Conservation (phyloP, 2,329 filamentous ascomycete genomes). For the Didymella sp. region DNA sequence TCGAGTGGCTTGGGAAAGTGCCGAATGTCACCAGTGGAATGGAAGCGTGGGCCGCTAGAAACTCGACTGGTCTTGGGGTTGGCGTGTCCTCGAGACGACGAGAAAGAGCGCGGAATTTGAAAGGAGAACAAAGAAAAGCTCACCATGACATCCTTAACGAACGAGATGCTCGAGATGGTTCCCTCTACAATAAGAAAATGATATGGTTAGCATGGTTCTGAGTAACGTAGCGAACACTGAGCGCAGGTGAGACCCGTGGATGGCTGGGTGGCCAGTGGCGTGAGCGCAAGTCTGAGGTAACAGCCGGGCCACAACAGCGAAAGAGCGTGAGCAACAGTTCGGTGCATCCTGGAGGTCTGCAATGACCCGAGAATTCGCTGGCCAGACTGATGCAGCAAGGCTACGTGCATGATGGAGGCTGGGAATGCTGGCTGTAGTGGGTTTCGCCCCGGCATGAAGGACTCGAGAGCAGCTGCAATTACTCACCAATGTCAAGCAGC, state of each 20-base stretch:
- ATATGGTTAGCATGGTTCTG: constrained; percentile 36
- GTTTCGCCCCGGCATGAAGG: constrained; percentile 19
- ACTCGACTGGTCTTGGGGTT: constrained; percentile 40
- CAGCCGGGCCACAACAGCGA: constrained; percentile 26
- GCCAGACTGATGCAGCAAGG: constrained; percentile 26
- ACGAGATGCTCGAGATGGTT: constrained; percentile 82
- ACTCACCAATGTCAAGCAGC: constrained; percentile 67
- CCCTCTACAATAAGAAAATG: constrained; percentile 65
- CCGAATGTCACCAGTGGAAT: constrained; percentile 25
- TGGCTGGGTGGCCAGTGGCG: constrained; percentile 37
- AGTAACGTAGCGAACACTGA: constrained; percentile 27
- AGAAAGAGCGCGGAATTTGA: constrained; percentile 14
- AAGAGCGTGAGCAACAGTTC: constrained; percentile 19
- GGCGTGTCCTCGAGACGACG: constrained; percentile 31
- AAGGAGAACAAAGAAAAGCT: constrained; percentile 50
- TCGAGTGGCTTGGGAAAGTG: constrained; percentile 35
- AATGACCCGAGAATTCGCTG: constrained; percentile 24
- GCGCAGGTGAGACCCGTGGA: constrained; percentile 26
- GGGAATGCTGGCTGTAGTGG: constrained; percentile 31
- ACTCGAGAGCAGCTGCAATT: constrained; percentile 26
- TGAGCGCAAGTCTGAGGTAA: constrained; percentile 40
- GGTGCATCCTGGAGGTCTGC: constrained; percentile 19
- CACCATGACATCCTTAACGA: constrained; percentile 84
- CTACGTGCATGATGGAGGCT: constrained; percentile 26
- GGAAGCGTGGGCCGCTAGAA: constrained; percentile 32